Evolutionary conservation across 805 yeast species (phyloP), one percentile per base, ranked within the genome.

Genomic region (Komagataella pseudopastoris): DNA sequence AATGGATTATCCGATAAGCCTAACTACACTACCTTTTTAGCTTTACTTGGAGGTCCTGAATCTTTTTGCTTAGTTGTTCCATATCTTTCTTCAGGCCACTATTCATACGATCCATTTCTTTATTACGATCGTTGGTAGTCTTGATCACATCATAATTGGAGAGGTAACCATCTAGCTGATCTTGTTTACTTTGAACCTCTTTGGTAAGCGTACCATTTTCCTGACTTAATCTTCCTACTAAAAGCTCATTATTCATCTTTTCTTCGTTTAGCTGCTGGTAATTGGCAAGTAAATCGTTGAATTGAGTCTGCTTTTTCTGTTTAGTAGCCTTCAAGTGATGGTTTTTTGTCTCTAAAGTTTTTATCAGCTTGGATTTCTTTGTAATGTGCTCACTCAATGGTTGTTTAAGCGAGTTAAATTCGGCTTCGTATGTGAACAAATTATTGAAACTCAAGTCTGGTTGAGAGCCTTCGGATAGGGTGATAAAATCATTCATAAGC

Each of bases 251-350:
- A 50, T 60, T 60, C 53, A 60, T 59, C 45, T 58, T 58, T 46
- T 66, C 69, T 50, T 64, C 68, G 51, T 63, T 65, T 49, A 64
- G 49, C 53, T 65, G 68, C 49, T 63, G 61, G 52, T 63, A 64
- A 50, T 63, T 65, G 48, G 59, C 58, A 18, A 62, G 52, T n/a
- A 65, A 55, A 24, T 65, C 65, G 10, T 56, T 58, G 50, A 64
- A 65, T 30, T 51, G 56, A 1, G 30, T 23, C 17, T 47, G 44
- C 8, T 50, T 57, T 51, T 59, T 60, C 10, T 46, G 36, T 22
- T 49, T 50, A 23, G 55, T 49, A 45, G 60, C 61, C 44, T 50
- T 50, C 3, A 20, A 17, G 12, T 44, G 47, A 8, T 49, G 46
- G 6, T n/a, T 44, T 12, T 49, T 30, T 1, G 39, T 30, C 39